phyloP scores from a whole-genome alignment of 2,329 filamentous ascomycete genomes.

The Fusarium verrucosum region DNA sequence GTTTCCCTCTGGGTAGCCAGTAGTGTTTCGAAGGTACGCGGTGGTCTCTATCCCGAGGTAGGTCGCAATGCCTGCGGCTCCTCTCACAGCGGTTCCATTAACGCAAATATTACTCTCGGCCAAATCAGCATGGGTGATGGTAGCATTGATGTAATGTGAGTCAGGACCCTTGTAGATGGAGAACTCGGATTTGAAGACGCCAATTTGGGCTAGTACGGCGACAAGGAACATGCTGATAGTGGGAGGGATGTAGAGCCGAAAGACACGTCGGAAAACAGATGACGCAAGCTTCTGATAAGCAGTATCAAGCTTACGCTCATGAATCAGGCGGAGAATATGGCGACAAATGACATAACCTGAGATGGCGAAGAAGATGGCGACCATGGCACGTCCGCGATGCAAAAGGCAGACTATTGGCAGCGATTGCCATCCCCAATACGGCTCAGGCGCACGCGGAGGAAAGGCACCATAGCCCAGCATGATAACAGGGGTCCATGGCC shows the following conservation, averaged over 20 bases:
- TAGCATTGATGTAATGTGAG: constrained; percentile 53
- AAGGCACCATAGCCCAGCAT: constrained; percentile 53
- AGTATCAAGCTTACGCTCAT: constrained; percentile 48
- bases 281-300: constrained; percentile 52
- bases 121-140: constrained; percentile 43
- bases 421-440: constrained; percentile 46
- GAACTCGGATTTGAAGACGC: constrained; percentile 49
- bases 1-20: constrained; percentile 16
- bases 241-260: constrained; percentile 53
- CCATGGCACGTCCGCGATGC: constrained; percentile 54
- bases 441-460: constrained; percentile 49
- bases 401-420: constrained; percentile 54
- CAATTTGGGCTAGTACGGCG: constrained; percentile 51
- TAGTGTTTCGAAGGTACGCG: constrained; percentile 45
- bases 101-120: constrained; percentile 34
- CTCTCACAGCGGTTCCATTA: constrained; percentile 45
- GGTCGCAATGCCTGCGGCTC: constrained; percentile 44
- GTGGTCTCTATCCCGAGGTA: constrained; percentile 45
- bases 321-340: constrained; percentile 51
- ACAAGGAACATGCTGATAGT: constrained; percentile 54
- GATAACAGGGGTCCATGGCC: constrained; percentile 53
- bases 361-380: constrained; percentile 56
- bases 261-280: constrained; percentile 51
- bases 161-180: constrained; percentile 51
- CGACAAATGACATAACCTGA: constrained; percentile 55